A percentile compares a stretch with the other conserved stretches of the same genome.
phyloP scores from a whole-genome alignment of 306 rosid species.

The Quercus alba region DNA sequence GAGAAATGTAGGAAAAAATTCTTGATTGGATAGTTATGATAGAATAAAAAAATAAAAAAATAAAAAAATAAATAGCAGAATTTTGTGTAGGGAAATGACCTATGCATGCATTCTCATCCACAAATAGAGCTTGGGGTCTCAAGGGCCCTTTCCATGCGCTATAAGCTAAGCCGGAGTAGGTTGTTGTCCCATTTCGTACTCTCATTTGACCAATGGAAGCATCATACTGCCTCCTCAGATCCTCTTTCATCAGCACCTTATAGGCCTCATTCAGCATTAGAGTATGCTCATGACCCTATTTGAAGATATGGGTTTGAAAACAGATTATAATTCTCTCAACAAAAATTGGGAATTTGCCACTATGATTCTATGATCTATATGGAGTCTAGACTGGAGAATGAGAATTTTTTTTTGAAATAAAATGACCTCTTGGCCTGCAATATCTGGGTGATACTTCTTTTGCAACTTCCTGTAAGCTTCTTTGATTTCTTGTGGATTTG shows the following conservation, averaged over 20 bases:
- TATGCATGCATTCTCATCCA: constrained; percentile 84
- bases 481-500: constrained; percentile 52
- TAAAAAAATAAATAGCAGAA: not conserved
- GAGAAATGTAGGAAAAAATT: not conserved
- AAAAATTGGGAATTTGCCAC: too few relatives aligned
- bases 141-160: constrained; percentile 73
- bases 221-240: constrained; percentile 59
- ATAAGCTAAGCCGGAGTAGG: constrained; percentile 32
- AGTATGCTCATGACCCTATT: constrained; percentile 64
- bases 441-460: constrained; percentile 77
- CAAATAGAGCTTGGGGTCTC: constrained; percentile 69
- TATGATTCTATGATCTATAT: too few relatives aligned
- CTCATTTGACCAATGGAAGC: constrained; percentile 48
- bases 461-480: constrained; percentile 76
- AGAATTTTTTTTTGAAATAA: too few relatives aligned
- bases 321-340: not conserved
- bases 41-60: not conserved
- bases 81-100: constrained; percentile 33
- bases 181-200: constrained; percentile 31
- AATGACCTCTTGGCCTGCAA: constrained; percentile 69
- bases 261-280: constrained; percentile 70
- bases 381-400: not conserved
- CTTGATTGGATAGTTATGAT: not conserved
- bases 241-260: constrained; percentile 59
- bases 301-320: not conserved